Evolutionary conservation across 208 protist genomes (phyloP), one percentile per base, ranked within the genome.

Genomic region (Trypanosoma avium): DNA sequence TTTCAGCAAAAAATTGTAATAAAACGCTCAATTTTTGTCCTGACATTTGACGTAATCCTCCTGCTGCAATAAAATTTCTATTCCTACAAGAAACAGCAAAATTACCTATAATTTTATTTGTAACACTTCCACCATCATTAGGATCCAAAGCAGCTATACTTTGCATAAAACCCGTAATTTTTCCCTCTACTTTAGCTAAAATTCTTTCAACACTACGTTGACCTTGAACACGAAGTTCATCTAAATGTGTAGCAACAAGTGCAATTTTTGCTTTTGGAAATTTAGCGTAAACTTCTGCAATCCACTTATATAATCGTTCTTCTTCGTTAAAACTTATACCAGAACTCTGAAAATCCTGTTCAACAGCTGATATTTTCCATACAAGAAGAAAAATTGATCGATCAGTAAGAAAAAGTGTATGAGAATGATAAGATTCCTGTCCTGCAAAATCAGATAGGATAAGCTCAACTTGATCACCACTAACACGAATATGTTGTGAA

Each of bases 71-170:
- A 54, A 94, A 72, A 22, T 68, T 58, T 10, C 88, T 85, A 42
- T 67, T 90, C 67, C 91, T 93, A 75, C 86, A 97, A 4, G 88
- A 95, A 4, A 93, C 88, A 43, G 91, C 91, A 58, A 94, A 97
- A 66, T 84, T 93, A 36, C 88, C 91, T 13, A 87, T 69, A 57
- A 95, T 85, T 45, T 60, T 29, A 35, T 61, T 73, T 0, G 48
- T 62, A n/a, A 69, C 22, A 21, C 0, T 22, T 21, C 6, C 49
- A 24, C 59, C 50, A 42, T 59, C 60, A 9, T 36, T 35, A 17
- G 67, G 67, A 33, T 74, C 68, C 38, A 40, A 33, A 36, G 19
- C 7, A 13, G 61, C 61, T 48, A 93, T 79, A 36, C 79, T 57
- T 26, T 88, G 71, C 29, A 97, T 77, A 47, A 84, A 93, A 26